Evolutionary conservation across 2,329 filamentous ascomycete species (phyloP), one percentile per base, ranked within the genome.

Genomic region (Setomelanomma holmii): DNA sequence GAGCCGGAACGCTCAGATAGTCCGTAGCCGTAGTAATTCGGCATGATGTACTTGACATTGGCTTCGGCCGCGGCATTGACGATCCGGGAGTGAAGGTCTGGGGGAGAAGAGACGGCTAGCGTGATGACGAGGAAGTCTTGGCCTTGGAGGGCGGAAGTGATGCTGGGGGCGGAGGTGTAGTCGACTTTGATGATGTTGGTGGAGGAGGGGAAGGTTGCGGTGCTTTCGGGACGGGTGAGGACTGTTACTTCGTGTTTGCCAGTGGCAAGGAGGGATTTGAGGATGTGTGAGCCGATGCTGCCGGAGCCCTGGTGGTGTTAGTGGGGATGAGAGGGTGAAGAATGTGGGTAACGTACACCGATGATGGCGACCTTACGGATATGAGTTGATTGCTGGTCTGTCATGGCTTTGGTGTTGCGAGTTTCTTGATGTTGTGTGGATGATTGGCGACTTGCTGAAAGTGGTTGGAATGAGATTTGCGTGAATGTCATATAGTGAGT

Each of bases 71-170:
- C 74, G 5, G 74, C 74, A 12, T 57, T 23, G 41, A 77, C 61
- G 44, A 76, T 67, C 22, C 63, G 64, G 2, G 39, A 22, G 39
- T 76, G 66, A 1, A 58, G 61, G 8, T 70, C 69, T 0, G 60
- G 58, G 7, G 75, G 72, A 1, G 57, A 53, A 6, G 16, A 24
- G 40, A 63, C 61, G 43, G 55, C 48, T 33, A 78, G 56, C n/a
- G 75, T 77, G 52, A 78, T 77, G 57, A 78, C 62, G 38, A 78
- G 69, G 27, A 66, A 68, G 30, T 78, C 67, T 44, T 77, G 72
- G 45, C 68, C 72, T 35, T 60, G 59, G 2, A 78, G 68, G 10
- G 73, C 73, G 41, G 58, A 45, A n/a, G 72, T 61, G 20, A 78
- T 47, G 21, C 59, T 58, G 5, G 63, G 14, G 22, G 49, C 30